These are phyloP conservation scores for Kuraishia ogatae DNA, from an alignment of 805 yeast genomes.

Conservation along the genomic window DNA sequence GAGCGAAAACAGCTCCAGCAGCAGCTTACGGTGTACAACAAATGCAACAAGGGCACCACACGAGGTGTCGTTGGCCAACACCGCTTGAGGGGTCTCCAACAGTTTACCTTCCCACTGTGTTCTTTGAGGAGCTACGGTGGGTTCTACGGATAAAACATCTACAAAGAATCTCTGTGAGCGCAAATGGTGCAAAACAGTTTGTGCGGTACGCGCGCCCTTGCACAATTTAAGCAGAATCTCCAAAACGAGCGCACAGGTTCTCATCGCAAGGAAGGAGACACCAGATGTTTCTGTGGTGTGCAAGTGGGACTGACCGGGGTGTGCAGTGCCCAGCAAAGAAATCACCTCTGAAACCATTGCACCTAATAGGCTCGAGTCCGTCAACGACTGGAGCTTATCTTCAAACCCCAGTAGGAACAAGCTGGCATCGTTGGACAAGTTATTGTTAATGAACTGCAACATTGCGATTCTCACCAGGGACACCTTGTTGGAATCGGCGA, in stretches of 20 bases:
- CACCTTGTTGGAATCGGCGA: slow-evolving; percentile 26
- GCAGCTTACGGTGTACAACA: slow-evolving; percentile 47
- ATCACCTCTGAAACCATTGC: background rate
- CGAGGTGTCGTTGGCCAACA: slow-evolving; percentile 23
- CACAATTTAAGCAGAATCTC: slow-evolving; percentile 58
- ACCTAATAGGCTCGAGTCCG: slow-evolving; percentile 27
- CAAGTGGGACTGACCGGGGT: background rate
- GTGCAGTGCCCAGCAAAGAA: background rate
- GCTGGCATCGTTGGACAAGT: slow-evolving; percentile 37
- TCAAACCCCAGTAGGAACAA: slow-evolving; percentile 78
- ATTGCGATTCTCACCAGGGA: slow-evolving; percentile 47
- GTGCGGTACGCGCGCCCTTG: slow-evolving; percentile 45
- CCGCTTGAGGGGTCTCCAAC: slow-evolving; percentile 32
- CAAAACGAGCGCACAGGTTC: slow-evolving; percentile 35
- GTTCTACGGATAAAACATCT: slow-evolving; percentile 40
- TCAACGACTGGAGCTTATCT: slow-evolving; percentile 20
- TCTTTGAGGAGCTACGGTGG: slow-evolving; percentile 36
- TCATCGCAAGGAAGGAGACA: background rate
- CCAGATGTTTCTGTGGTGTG: too few relatives aligned
- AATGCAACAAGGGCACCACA: slow-evolving; percentile 53
- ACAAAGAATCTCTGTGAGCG: slow-evolving; percentile 44
- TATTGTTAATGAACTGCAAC: slow-evolving; percentile 45
- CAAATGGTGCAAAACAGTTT: slow-evolving; percentile 40
- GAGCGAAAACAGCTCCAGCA: slow-evolving; percentile 58
- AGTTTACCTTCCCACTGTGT: slow-evolving; percentile 47